Evolutionary conservation across 495 filamentous ascomycete species (phyloP).

Genomic region (Daldinia loculata): DNA sequence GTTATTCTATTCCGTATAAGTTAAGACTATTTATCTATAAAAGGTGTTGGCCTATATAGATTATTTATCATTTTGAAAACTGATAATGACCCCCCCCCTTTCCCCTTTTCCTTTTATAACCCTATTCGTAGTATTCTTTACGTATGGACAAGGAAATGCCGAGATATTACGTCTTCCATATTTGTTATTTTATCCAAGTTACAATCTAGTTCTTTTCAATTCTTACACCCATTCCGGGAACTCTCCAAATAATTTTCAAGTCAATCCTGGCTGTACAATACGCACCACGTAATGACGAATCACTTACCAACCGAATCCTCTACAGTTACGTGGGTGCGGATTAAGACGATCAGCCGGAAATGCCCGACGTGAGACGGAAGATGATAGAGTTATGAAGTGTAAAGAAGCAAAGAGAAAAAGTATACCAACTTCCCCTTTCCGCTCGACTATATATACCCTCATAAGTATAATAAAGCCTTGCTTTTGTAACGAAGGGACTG

Average conservation of each 20-base stretch:
- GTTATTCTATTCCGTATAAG: no score
- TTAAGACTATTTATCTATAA: no score
- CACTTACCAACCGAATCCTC: slow-evolving; percentile 30
- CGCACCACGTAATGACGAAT: slow-evolving; percentile 21
- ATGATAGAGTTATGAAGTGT: background rate
- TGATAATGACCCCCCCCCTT: no score
- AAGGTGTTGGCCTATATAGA: no score
- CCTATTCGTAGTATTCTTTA: no score
- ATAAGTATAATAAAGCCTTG: background rate
- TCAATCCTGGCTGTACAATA: background rate
- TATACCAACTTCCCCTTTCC: background rate
- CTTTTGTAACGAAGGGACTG: background rate
- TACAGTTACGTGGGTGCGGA: slow-evolving; percentile 7
- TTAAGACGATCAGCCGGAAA: slow-evolving; percentile 28
- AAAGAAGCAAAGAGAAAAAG: slow-evolving; percentile 1
- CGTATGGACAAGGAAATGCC: no score
- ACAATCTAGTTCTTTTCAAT: no score
- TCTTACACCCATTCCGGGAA: no score
- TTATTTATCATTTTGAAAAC: no score
- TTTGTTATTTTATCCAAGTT: no score
- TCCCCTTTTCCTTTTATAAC: no score
- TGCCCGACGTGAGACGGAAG: slow-evolving; percentile 15
- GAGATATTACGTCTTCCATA: no score
- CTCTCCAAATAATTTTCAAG: background rate
- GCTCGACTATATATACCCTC: background rate